Base-by-base conservation (phyloP, 2,329 filamentous ascomycete species). In the Lecanosticta acicola region DNA sequence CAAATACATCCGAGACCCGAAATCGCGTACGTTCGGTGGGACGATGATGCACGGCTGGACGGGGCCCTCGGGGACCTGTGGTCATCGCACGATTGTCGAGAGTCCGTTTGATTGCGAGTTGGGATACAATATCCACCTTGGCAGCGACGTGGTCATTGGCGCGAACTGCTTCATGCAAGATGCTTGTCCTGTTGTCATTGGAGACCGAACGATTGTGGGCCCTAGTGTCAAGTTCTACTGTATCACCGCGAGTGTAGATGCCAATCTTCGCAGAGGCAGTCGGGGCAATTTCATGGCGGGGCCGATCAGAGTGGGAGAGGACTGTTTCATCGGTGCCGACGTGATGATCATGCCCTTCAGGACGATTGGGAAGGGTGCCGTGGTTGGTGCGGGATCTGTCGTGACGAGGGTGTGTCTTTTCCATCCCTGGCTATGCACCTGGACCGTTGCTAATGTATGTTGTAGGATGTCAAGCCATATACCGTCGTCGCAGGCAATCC, bases 51-150 rank as follows among this genome's bases (percentile, higher is more conserved):
- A 35, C 3, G 38, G 33, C 11, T 53, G 50, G 52, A 37, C 46
- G 24, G 54, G 54, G 1, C 62, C 56, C 10, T 50, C 71, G 45
- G 86, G 79, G 45, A 78, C 74, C 18, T 78, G 93, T 3, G 87
- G 87, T n/a, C 78, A 82, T 13, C 80, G 84, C 45, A 84, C 87
- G 3, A 75, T 83, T 34, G 85, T 98, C 19, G 88, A 95, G 60
- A 81, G 86, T 2, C 91, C 91, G 0, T 97, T 98, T 66, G 83
- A 77, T 38, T 96, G 91, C 64, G 89, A 96, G 60, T 96, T 96
- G 61, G 93, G 93, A 0, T 97, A 95, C 70, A 97, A 98, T 65
- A 85, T 97, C 58, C 78, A 79, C 39, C 85, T 98, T 55, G 90
- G 87, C 10, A 84, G 90, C 57, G 83, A 93, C 53, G 87, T 94